Evolutionary conservation across 1,139 yeast genomes (phyloP).

Genomic region (Suhomyces taliae): DNA sequence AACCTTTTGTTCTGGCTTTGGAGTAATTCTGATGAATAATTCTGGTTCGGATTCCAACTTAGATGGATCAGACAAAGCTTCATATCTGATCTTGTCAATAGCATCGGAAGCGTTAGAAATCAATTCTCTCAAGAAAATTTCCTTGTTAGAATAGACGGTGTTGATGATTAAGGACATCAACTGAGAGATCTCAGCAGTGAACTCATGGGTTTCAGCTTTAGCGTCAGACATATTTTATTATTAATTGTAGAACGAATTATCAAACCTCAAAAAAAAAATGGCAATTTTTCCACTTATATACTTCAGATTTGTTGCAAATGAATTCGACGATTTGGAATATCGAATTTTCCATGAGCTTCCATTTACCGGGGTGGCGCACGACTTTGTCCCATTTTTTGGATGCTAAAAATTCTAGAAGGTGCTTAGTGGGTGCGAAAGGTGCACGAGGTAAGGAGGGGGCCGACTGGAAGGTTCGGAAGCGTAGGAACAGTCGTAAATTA

Average conservation of each 20-base stretch:
- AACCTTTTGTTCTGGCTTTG: constrained; percentile 90
- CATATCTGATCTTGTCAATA: constrained; percentile 94
- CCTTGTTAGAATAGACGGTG: constrained; percentile 99
- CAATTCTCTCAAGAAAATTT: constrained; percentile 98
- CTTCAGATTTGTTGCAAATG: constrained; percentile 9
- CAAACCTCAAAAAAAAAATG: constrained; percentile 2
- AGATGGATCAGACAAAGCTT: constrained; percentile 89
- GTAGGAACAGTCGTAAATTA: no score
- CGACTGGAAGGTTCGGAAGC: background rate
- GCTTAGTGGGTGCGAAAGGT: background rate
- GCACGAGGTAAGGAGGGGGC: background rate
- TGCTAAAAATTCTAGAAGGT: constrained; percentile 2
- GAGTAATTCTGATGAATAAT: constrained; percentile 94
- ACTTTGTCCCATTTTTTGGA: background rate
- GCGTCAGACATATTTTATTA: constrained; percentile 49
- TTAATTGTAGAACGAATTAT: constrained; percentile 5
- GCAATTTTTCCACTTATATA: constrained; percentile 8
- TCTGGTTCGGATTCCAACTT: constrained; percentile 95
- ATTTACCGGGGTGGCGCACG: constrained; percentile 16
- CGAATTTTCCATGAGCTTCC: constrained; percentile 40
- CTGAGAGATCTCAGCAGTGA: constrained; percentile 99
- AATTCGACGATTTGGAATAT: constrained; percentile 9
- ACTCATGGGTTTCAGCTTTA: constrained; percentile 83
- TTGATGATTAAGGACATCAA: constrained; percentile 99
- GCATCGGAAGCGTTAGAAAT: constrained; percentile 98